Percentiles rank a stretch among this genome's conserved stretches.
phyloP scores from a whole-genome alignment of 805 yeast species.

The Barnettozyma salicaria region DNA sequence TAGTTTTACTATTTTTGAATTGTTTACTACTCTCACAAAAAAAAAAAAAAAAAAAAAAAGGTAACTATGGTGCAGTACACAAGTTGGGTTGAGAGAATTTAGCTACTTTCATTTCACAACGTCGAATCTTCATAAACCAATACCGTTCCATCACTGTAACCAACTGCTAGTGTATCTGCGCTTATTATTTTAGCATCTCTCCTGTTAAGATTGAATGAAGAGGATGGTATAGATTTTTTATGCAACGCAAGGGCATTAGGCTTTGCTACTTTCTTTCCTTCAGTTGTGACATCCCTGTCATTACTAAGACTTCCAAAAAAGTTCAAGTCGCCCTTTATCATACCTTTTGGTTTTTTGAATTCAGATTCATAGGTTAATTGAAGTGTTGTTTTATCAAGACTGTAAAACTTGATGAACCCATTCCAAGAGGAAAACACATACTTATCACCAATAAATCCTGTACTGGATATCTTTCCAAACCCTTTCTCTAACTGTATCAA shows the following conservation, averaged over 20 bases:
- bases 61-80: conserved; percentile 1
- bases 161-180: conserved; percentile 37
- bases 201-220: conserved; percentile 10
- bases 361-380: conserved; percentile 15
- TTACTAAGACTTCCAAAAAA: conserved; percentile 25
- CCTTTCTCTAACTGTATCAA: conserved; percentile 15
- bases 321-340: conserved; percentile 25
- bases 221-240: conserved; percentile 1
- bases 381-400: conserved; percentile 12
- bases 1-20: no score
- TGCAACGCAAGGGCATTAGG: conserved; percentile 26
- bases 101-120: no score
- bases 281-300: conserved; percentile 21
- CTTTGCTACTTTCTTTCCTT: conserved; percentile 22
- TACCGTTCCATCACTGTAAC: conserved; percentile 51
- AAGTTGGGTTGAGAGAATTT: no score
- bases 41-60: no score
- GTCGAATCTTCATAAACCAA: conserved; percentile 33
- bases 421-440: conserved; percentile 45
- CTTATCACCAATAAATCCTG: conserved; percentile 21
- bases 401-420: conserved; percentile 37
- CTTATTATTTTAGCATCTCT: conserved; percentile 20
- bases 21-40: no score
- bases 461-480: conserved; percentile 35
- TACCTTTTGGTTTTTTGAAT: conserved; percentile 23